Conservation (phyloP, 1,284 basidiomycete genomes). For the Sanghuangporus sanghuang region DNA sequence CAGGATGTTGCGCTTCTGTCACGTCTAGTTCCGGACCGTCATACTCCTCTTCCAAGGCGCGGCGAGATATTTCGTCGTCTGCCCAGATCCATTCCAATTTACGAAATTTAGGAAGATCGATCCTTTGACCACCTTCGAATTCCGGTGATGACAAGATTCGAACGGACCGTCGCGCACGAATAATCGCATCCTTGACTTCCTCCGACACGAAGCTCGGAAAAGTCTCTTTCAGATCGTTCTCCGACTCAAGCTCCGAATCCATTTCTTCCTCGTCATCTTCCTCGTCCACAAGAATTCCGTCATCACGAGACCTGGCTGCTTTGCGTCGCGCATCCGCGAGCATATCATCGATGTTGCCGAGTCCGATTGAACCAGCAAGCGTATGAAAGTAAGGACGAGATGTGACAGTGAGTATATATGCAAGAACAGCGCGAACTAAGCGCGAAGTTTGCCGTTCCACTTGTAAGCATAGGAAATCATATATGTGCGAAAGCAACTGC, state of each 20-base stretch:
- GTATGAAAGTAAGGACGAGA: conserved; percentile 56
- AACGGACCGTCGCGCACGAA: conserved; percentile 61
- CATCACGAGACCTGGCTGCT: conserved; percentile 25
- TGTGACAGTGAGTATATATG: conserved; percentile 55
- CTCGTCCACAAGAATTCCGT: conserved; percentile 34
- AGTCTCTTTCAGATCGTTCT: conserved; percentile 6
- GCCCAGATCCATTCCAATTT: conserved; percentile 67
- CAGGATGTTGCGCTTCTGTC: neutral
- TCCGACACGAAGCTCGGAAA: conserved; percentile 59
- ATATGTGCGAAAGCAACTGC: conserved; percentile 51
- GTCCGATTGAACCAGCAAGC: conserved; percentile 54
- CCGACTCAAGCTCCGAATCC: conserved; percentile 8
- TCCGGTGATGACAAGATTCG: conserved; percentile 53
- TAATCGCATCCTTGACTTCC: conserved; percentile 44
- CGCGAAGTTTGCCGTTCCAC: conserved; percentile 44
- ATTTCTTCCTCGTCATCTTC: conserved; percentile 22
- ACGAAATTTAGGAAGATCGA: conserved; percentile 18
- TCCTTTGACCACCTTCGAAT: conserved; percentile 39
- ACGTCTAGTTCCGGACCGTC: neutral
- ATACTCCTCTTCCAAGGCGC: neutral
- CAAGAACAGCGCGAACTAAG: conserved; percentile 45
- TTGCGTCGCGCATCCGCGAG: conserved; percentile 1
- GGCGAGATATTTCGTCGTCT: conserved; percentile 37
- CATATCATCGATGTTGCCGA: conserved; percentile 29
- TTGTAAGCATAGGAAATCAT: conserved; percentile 44